These are phyloP conservation scores for Tripterygium wilfordii DNA, from an alignment of 177 flowering plant species.

Conservation along the genomic window DNA sequence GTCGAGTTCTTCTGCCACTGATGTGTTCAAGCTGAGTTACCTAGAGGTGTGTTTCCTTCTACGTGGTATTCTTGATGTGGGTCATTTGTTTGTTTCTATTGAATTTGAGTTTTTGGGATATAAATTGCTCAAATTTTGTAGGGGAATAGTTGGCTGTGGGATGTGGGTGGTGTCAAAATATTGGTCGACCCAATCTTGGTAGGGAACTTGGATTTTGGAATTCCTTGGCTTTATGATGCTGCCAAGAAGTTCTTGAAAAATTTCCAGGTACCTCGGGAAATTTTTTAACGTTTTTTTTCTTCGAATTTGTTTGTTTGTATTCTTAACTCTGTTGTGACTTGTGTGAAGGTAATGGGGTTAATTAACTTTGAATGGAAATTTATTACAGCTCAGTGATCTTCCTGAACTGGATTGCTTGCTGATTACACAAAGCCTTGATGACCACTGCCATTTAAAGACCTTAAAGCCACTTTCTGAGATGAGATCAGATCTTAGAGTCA, in stretches of 20 bases:
- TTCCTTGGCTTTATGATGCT: conserved; percentile 94
- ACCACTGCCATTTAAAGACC: conserved; percentile 93
- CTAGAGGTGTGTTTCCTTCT: conserved; percentile 54
- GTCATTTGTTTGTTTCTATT: neutral
- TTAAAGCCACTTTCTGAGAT: conserved; percentile 70
- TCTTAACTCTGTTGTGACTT: too few species aligned
- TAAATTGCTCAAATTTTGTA: conserved; percentile 13
- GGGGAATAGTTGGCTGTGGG: conserved; percentile 99
- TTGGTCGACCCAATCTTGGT: conserved; percentile 95
- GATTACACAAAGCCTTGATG: conserved; percentile 97
- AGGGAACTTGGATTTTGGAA: conserved; percentile 91
- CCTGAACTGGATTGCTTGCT: conserved; percentile 76
- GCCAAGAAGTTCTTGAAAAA: conserved; percentile 72
- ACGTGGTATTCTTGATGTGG: conserved; percentile 3
- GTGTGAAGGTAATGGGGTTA: too few species aligned
- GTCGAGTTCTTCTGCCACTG: conserved; percentile 33
- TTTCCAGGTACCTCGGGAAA: conserved; percentile 50
- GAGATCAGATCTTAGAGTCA: conserved; percentile 55
- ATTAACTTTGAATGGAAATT: conserved; percentile 6
- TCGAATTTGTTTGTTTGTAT: too few species aligned
- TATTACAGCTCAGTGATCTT: conserved; percentile 82
- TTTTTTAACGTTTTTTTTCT: too few species aligned
- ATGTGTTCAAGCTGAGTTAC: conserved; percentile 65
- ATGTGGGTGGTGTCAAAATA: conserved; percentile 55
- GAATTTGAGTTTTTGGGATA: conserved; percentile 2